Percentiles rank a stretch among this genome's conserved stretches.
Evolutionary conservation across 2,329 filamentous ascomycete species (phyloP).

Genomic region (Ascosphaera aggregata): DNA sequence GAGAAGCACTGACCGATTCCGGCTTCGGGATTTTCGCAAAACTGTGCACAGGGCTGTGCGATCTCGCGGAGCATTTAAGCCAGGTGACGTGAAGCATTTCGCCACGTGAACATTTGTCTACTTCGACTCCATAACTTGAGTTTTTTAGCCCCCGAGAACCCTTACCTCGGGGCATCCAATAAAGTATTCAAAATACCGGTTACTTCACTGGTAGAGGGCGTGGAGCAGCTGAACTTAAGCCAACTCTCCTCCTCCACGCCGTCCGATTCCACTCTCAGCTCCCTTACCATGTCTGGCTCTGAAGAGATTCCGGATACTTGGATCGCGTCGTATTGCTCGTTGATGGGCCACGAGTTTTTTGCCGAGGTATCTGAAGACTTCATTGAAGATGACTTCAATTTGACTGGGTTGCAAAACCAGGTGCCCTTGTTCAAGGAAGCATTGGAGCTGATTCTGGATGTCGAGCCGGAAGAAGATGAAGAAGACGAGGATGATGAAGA

Average conservation of each 20-base stretch:
- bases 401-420: constrained; percentile 84
- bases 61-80: too few species aligned
- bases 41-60: too few species aligned
- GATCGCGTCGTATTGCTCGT: constrained; percentile 92
- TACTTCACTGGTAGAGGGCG: constrained; percentile 23
- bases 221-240: constrained; percentile 23
- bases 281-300: constrained; percentile 22
- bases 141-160: neutral
- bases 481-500: constrained; percentile 43
- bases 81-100: too few species aligned
- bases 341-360: constrained; percentile 96
- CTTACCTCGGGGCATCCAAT: neutral
- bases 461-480: constrained; percentile 74
- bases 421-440: constrained; percentile 99
- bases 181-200: constrained; percentile 21
- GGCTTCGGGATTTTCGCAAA: too few species aligned
- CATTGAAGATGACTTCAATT: constrained; percentile 98
- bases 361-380: constrained; percentile 98
- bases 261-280: constrained; percentile 16
- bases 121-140: too few species aligned
- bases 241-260: constrained; percentile 21
- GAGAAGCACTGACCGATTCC: too few species aligned
- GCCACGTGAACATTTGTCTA: too few species aligned
- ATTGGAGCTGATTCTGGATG: constrained; percentile 96
- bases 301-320: constrained; percentile 53